Evolutionary conservation across 225 moss, liverwort and hornwort genomes (phyloP).

Genomic region (Pseudoscleropodium purum): DNA sequence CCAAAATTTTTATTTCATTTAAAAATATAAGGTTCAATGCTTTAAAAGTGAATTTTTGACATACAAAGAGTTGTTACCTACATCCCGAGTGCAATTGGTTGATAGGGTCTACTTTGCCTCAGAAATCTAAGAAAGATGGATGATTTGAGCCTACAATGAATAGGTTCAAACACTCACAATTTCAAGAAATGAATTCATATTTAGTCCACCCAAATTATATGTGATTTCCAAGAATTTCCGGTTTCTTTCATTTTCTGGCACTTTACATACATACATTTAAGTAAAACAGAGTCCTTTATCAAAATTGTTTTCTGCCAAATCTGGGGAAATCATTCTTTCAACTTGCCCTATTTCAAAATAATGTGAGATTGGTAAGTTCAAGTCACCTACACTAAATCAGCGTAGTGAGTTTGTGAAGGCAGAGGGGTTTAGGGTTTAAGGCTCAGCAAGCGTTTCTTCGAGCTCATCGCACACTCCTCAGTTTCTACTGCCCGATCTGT

Average conservation of each 20-base stretch:
- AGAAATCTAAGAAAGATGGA: background rate
- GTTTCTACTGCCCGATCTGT: background rate
- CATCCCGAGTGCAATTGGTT: too few species aligned
- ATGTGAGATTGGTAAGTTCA: background rate
- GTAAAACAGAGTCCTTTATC: too few species aligned
- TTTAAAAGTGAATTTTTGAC: too few species aligned
- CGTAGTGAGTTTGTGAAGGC: background rate
- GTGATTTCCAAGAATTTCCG: background rate
- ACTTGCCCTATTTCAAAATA: too few species aligned
- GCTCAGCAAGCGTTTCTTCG: background rate
- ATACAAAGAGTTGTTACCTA: background rate
- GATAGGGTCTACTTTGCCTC: background rate
- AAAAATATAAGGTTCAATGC: fast-evolving
- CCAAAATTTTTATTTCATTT: too few species aligned
- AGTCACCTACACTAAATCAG: background rate
- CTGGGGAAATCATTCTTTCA: background rate
- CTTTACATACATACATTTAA: background rate
- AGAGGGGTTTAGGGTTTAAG: conserved; percentile 12
- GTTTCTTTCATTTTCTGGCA: background rate
- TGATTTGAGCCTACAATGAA: background rate
- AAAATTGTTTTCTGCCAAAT: too few species aligned
- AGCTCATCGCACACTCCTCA: background rate
- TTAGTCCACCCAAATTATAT: background rate
- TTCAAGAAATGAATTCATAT: background rate
- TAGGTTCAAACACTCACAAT: background rate